These are phyloP conservation scores for Scalesia atractyloides DNA, from an alignment of 129 eudicot species.

Conservation along the genomic window DNA sequence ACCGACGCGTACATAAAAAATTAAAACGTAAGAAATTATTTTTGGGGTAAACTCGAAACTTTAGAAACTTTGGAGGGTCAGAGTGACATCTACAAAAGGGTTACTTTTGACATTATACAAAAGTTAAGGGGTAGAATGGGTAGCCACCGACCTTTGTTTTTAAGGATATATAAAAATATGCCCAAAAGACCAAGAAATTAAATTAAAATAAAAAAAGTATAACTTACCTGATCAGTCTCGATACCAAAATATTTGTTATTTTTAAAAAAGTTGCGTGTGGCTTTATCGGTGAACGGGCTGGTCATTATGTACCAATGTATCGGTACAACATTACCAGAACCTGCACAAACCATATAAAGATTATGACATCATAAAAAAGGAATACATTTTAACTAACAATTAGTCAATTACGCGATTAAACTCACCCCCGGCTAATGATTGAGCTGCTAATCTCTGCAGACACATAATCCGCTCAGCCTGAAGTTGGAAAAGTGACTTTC, in stretches of 20 bases:
- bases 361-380: slow-evolving; percentile 24
- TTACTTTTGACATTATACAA: no score
- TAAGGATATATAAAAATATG: neutral
- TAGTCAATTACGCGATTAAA: slow-evolving; percentile 9
- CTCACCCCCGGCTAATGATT: slow-evolving; percentile 77
- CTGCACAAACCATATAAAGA: slow-evolving; percentile 41
- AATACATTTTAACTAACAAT: neutral
- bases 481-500: slow-evolving; percentile 96
- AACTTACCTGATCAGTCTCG: slow-evolving; percentile 79
- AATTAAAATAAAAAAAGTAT: neutral
- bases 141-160: no score
- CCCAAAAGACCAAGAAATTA: neutral
- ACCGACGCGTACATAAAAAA: no score
- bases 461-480: slow-evolving; percentile 95
- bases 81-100: no score
- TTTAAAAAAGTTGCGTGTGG: slow-evolving; percentile 81
- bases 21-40: no score
- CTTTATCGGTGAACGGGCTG: slow-evolving; percentile 92
- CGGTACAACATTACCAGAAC: slow-evolving; percentile 46
- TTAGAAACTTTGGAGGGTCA: no score
- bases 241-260: slow-evolving; percentile 90
- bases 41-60: no score
- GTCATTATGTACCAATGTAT: slow-evolving; percentile 99
- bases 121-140: no score
- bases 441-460: slow-evolving; percentile 85